phyloP scores from a whole-genome alignment of 2,329 filamentous ascomycete species.

The Fusarium zealandicum region DNA sequence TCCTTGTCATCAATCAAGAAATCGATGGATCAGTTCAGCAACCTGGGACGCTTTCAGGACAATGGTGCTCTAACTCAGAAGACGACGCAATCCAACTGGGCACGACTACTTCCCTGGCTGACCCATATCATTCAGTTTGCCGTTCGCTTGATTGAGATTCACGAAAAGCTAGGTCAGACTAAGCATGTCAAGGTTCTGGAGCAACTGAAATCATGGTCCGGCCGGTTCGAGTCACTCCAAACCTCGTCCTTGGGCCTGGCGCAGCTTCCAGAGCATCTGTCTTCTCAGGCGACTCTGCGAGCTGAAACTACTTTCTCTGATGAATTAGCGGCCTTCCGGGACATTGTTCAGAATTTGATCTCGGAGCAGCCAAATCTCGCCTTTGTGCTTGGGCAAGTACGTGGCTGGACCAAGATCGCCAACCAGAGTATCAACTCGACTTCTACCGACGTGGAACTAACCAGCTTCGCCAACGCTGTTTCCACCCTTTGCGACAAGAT shows the following conservation, averaged over 20 bases:
- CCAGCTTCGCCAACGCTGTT: constrained; percentile 63
- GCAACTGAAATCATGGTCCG: constrained; percentile 59
- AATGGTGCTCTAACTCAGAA: constrained; percentile 34
- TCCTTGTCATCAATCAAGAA: constrained; percentile 50
- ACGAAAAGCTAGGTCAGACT: constrained; percentile 67
- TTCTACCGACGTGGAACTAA: constrained; percentile 34
- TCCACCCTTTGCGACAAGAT: constrained; percentile 75
- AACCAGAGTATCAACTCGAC: constrained; percentile 20
- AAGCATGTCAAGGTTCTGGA: constrained; percentile 55
- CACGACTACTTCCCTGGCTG: constrained; percentile 63
- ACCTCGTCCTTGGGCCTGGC: constrained; percentile 52
- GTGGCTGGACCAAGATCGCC: constrained; percentile 64
- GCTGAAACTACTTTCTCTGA: constrained; percentile 47
- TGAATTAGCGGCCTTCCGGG: constrained; percentile 49
- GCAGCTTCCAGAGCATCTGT: constrained; percentile 60
- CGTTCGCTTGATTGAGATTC: constrained; percentile 67
- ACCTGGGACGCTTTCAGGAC: constrained; percentile 44
- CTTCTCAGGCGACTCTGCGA: constrained; percentile 47
- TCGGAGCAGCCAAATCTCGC: constrained; percentile 61
- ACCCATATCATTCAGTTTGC: constrained; percentile 71
- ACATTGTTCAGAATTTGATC: constrained; percentile 52
- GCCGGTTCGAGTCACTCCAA: constrained; percentile 55
- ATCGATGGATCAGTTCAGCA: constrained; percentile 48
- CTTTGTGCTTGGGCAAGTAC: constrained; percentile 72
- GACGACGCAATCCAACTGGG: constrained; percentile 35